A percentile compares a stretch with the other conserved stretches of the same genome.
These are phyloP conservation scores for Nitzschia sp. DNA, from an alignment of 108 stramenopile genomes.

Conservation along the genomic window DNA sequence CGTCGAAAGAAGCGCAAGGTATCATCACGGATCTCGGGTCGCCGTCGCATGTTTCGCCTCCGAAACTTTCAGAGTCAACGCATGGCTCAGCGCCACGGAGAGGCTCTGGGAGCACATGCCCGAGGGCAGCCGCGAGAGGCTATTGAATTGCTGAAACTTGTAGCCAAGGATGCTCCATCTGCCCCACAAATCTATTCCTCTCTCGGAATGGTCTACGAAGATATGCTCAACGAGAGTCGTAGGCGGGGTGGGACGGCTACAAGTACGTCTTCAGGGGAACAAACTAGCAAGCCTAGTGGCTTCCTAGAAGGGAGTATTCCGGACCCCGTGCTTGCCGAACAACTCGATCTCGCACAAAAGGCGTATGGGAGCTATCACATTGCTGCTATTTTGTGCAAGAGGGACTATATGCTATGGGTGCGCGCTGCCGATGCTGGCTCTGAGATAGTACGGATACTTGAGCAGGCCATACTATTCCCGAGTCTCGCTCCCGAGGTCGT, in stretches of 20 bases:
- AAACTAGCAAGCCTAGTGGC: not conserved
- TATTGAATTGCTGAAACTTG: constrained; percentile 62
- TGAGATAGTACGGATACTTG: constrained; percentile 56
- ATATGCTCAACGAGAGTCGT: constrained; percentile 60
- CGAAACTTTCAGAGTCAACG: constrained; percentile 68
- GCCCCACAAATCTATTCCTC: constrained; percentile 87
- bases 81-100: constrained; percentile 76
- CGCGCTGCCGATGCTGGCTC: constrained; percentile 75
- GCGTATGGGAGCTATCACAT: constrained; percentile 82
- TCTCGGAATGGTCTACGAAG: constrained; percentile 86
- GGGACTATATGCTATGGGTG: constrained; percentile 79
- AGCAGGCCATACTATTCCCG: constrained; percentile 8
- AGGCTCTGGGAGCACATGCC: constrained; percentile 76
- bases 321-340: constrained; percentile 25
- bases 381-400: constrained; percentile 77
- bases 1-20: not conserved
- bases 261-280: not conserved
- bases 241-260: not conserved
- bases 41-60: constrained; percentile 53
- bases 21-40: not conserved
- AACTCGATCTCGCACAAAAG: constrained; percentile 72
- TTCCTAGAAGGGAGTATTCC: constrained; percentile 9
- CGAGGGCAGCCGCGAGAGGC: constrained; percentile 61
- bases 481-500: constrained; percentile 5
- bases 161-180: constrained; percentile 74